Base-by-base conservation (phyloP, 371 early-diverging fungal species). In the Ecytonucleospora hepatopenaei region DNA sequence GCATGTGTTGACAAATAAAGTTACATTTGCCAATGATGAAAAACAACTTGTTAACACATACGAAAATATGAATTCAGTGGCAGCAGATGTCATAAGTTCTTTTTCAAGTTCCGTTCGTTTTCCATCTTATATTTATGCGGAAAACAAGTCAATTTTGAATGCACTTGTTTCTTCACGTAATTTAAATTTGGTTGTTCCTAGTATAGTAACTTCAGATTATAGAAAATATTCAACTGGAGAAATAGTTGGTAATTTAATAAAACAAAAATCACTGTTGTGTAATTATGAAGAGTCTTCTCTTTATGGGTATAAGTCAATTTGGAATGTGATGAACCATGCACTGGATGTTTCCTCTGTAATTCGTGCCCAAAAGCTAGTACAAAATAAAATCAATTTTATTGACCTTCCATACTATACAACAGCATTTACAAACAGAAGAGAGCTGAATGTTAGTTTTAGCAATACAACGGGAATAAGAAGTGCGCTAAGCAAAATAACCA, bases 111-210 rank as follows among this genome's bases (percentile, higher is more conserved):
- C 96, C 4, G 78, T 98, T 31, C 84, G 99, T 59, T 97, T 94
- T 82, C 99, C 99, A 5, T 89, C 91, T 54, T 94, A 94, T 78
- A 92, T 93, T 90, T 94, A 93, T 81, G 92, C 92, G 74, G 97
- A 97, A 76, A 82, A 92, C 31, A 88, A 89, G 3, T 88, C 93
- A 57, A 85, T 97, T 74, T 83, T 94, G 2, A 88, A 92, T 0
- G 88, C 90, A 0, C 82, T 93, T 51, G 90, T 94, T 59, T 97
- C 97, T 0, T 89, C 92, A 16, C 88, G 90, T 2, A 83, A 89
- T 53, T 91, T 94, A 72, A 97, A 98, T 78, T 97, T 88, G 80
- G 79, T 98, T 49, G 87, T 87, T 60, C 94, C 97, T 0, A 55
- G 62, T 12, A 21, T 21, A 21, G 53, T 51, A 5, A 51, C 4